Percentiles rank a stretch among this genome's conserved stretches.
Evolutionary conservation across 192 early-diverging fungal species (phyloP).

Genomic region (Pilobolus umbonatus): DNA sequence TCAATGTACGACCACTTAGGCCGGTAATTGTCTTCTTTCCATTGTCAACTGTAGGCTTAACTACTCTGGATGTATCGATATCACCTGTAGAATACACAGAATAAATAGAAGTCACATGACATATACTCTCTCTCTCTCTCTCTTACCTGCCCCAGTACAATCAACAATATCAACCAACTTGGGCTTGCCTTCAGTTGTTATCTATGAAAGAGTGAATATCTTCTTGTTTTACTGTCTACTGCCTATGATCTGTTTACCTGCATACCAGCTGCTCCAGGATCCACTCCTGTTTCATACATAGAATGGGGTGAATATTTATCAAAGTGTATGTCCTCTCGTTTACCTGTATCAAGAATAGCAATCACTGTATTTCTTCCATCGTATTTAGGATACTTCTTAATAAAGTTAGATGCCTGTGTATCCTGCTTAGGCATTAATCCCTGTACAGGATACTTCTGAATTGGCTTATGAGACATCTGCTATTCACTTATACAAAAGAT

Average conservation of each 20-base stretch:
- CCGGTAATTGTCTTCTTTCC: constrained; percentile 53
- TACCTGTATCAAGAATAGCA: constrained; percentile 87
- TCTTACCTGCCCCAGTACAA: constrained; percentile 76
- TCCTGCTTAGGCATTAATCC: constrained; percentile 69
- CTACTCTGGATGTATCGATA: constrained; percentile 55
- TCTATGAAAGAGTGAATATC: constrained; percentile 16
- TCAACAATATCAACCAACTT: constrained; percentile 93
- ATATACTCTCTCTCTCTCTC: background rate
- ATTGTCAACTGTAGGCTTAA: constrained; percentile 44
- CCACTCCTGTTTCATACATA: constrained; percentile 52
- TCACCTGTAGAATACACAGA: constrained; percentile 53
- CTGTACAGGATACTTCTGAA: constrained; percentile 49
- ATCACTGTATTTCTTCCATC: constrained; percentile 88
- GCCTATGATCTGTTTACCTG: constrained; percentile 38
- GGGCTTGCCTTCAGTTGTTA: constrained; percentile 82
- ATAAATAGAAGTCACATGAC: too few relatives aligned
- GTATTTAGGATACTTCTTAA: constrained; percentile 76
- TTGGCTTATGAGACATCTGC: constrained; percentile 14
- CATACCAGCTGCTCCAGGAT: constrained; percentile 86
- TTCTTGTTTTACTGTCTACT: background rate
- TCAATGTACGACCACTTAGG: constrained; percentile 70
- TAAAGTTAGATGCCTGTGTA: constrained; percentile 78
- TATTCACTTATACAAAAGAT: background rate
- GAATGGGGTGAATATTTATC: background rate
- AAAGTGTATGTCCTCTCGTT: background rate